Base-by-base conservation (phyloP, 768 basidiomycete genomes). In the Sistotremastrum niveocremeum region DNA sequence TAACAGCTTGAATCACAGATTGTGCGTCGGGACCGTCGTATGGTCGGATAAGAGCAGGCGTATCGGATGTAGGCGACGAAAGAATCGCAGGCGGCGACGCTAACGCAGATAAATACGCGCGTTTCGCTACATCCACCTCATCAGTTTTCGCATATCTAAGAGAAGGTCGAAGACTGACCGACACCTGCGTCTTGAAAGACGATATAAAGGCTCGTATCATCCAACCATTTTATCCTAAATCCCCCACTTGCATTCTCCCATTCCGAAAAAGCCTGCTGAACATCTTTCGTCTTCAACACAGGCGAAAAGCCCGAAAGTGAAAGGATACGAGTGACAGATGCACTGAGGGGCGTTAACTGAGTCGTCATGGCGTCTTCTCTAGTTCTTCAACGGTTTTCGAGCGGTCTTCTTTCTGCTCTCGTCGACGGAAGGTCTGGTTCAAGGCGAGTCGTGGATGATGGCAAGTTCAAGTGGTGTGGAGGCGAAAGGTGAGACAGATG, bases 181-280 rank as follows among this genome's bases (percentile, higher is more conserved):
- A 84, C 72, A 41, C 73, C 69, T 46, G 95, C 79, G 65, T 98
- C 95, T 52, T 77, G 75, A 60, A 99, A 99, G 46, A 99, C 95
- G 54, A 95, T 84, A 55, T 93, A 68, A 37, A 94, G 84, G 59
- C 86, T 93, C 35, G 88, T 90, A 64, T 99, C 95, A 63, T 99
- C 93, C 56, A 79, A 76, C 95, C 95, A 99, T 62, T 99, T 99
- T 61, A 99, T 93, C 73, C 93, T 90, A 71, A 94, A 95, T 28
- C 95, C 95, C 31, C 94, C 95, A 47, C 71, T 77, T 44, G 80
- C 68, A 49, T 66, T 72, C 56, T 95, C 90, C 75, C 84, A 98
- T 39, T 91, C 89, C 42, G 80, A 70, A 62, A 98, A 95, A 39
- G 89, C 84, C 38, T 72, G 60, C 60, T 97, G 91, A 42, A 99